These are phyloP conservation scores for Syzygium malaccense DNA, from an alignment of 441 rosid genomes.

Conservation along the genomic window DNA sequence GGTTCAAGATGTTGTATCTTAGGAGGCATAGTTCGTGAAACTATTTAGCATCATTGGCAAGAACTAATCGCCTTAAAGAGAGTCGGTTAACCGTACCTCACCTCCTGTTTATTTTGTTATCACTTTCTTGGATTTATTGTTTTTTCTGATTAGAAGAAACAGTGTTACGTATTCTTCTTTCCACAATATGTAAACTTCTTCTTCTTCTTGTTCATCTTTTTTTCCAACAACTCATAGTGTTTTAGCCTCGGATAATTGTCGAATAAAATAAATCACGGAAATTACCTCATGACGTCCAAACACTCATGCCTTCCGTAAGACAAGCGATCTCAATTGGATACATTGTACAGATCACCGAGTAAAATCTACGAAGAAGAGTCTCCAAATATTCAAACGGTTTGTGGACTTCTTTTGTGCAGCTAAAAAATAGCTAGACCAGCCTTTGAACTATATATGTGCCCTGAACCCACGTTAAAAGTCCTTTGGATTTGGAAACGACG, in stretches of 20 bases:
- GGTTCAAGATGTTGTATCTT: too few relatives aligned
- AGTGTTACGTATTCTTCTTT: too few relatives aligned
- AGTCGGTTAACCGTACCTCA: too few relatives aligned
- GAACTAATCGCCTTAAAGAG: too few relatives aligned
- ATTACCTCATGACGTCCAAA: not conserved
- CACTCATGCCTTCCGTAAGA: not conserved
- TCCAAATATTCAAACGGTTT: not conserved
- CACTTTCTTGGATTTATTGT: too few relatives aligned
- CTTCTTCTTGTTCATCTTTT: too few relatives aligned
- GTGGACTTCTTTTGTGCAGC: not conserved
- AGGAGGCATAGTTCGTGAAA: too few relatives aligned
- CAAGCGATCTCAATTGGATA: not conserved
- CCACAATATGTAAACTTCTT: too few relatives aligned
- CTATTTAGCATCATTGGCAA: too few relatives aligned
- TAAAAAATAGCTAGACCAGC: not conserved
- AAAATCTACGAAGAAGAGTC: not conserved
- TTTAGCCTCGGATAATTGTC: not conserved
- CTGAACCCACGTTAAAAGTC: not conserved
- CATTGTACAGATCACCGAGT: not conserved
- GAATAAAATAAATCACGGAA: not conserved
- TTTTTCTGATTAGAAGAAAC: too few relatives aligned
- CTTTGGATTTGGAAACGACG: not conserved
- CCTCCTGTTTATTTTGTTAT: too few relatives aligned
- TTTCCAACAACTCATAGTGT: not conserved
- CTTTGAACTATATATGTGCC: not conserved